Evolutionary conservation across 495 filamentous ascomycete genomes (phyloP), one percentile per base, ranked within the genome.

Genomic region (Xylaria acuta): DNA sequence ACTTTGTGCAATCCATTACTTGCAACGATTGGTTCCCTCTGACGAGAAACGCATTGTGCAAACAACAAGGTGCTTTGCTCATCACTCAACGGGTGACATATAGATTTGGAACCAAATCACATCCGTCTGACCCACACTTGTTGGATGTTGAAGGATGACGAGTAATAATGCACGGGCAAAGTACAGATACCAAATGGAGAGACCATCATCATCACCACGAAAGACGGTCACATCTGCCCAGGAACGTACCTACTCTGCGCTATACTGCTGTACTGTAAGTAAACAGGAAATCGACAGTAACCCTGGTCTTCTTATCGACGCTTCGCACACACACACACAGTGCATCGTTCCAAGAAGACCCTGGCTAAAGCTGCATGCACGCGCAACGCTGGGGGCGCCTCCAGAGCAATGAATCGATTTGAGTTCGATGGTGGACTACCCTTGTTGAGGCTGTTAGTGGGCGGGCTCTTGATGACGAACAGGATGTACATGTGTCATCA

Each of bases 401-500:
- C 38, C 18, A 65, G n/a, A 30, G 45, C 30, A 36, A 32, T 67
- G 7, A 41, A 27, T 41, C 51, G 27, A 69, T 69, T 69, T 60
- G 67, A 60, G 53, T 59, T 69, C 60, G 25, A 58, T 18, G 8
- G 67, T 67, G 65, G 65, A 32, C 41, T 43, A 16, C 40, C 67
- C 53, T 60, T 59, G 53, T 20, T 69, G 67, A 69, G 67, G 67
- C 53, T 69, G 53, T 41, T 43, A 43, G 60, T 56, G 38, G 27
- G 11, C 63, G 65, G 65, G 36, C 36, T 67, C 32, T 43, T 67
- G 49, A 67, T 67, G 65, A 67, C 34, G 59, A 64, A 71, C 59
- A 64, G 59, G 45, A 66, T 71, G 69, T 54, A 54, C 69, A 63
- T 71, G 62, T 71, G 58, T 71, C 62, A 53, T 71, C 62, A 53